phyloP scores from a whole-genome alignment of 495 filamentous ascomycete species.

The Penicillium atrosanguineum region DNA sequence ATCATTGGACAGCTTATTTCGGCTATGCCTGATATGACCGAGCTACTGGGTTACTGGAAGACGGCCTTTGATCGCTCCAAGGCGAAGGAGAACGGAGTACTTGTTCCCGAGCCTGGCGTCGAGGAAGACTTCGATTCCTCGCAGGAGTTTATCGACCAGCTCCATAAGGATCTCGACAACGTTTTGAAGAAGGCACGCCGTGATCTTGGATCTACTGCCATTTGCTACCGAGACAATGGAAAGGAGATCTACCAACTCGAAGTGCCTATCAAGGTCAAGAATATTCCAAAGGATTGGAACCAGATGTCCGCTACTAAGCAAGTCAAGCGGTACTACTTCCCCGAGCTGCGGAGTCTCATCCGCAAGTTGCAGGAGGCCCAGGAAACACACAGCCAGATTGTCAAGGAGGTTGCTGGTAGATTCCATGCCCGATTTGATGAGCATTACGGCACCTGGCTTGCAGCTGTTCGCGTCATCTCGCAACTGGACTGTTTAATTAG shows the following conservation, averaged over 20 bases:
- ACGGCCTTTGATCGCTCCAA: constrained; percentile 84
- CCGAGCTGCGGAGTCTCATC: constrained; percentile 76
- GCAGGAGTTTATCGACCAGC: constrained; percentile 68
- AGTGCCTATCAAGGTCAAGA: constrained; percentile 78
- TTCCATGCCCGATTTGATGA: constrained; percentile 88
- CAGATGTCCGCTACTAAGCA: constrained; percentile 93
- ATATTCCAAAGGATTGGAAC: constrained; percentile 81
- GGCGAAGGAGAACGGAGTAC: constrained; percentile 69
- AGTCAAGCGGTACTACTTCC: constrained; percentile 93
- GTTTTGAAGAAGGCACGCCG: constrained; percentile 68
- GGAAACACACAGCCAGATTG: constrained; percentile 89
- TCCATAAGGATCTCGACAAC: constrained; percentile 67
- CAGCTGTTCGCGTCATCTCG: constrained; percentile 79
- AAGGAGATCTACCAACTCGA: constrained; percentile 98
- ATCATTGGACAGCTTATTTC: constrained; percentile 80
- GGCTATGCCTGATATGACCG: constrained; percentile 78
- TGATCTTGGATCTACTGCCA: constrained; percentile 62
- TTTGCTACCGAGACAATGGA: constrained; percentile 84
- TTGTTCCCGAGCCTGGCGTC: constrained; percentile 85
- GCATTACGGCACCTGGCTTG: constrained; percentile 83
- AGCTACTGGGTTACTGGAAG: constrained; percentile 80
- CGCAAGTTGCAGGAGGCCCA: constrained; percentile 87
- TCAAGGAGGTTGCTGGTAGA: constrained; percentile 78
- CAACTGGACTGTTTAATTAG: constrained; percentile 95
- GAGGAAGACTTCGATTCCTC: constrained; percentile 92